These are phyloP conservation scores for Tolypocladium tropicale DNA, from an alignment of 2,329 filamentous ascomycete genomes.

Conservation along the genomic window DNA sequence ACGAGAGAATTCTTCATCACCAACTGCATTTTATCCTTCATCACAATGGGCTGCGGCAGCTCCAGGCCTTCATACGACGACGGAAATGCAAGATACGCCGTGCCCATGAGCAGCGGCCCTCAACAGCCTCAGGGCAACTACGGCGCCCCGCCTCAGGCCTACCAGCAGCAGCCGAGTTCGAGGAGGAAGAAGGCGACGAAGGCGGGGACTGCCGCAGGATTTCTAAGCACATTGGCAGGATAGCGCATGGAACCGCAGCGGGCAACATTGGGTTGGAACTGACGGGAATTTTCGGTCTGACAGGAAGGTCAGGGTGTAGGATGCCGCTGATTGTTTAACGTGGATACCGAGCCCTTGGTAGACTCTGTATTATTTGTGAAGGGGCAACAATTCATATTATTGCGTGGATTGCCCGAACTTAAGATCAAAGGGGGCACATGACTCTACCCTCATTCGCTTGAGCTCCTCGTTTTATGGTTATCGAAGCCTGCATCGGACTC, in stretches of 20 bases:
- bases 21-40: neutral
- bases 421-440: neutral
- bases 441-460: neutral
- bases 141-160: neutral
- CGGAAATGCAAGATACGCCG: neutral
- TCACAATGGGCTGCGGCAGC: neutral
- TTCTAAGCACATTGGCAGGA: neutral
- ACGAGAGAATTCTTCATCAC: neutral
- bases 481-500: neutral
- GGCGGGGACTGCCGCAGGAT: neutral
- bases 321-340: neutral
- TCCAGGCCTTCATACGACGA: neutral
- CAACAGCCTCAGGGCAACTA: neutral
- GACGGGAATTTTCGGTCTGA: neutral
- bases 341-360: neutral
- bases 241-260: neutral
- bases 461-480: neutral
- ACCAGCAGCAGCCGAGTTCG: neutral
- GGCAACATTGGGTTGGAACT: neutral
- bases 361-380: neutral
- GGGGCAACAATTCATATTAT: neutral
- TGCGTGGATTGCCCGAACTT: neutral
- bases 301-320: neutral
- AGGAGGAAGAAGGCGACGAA: neutral
- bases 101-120: neutral